Base-by-base conservation (phyloP, 2,329 filamentous ascomycete genomes). In the Neophaeococcomyces aloes region DNA sequence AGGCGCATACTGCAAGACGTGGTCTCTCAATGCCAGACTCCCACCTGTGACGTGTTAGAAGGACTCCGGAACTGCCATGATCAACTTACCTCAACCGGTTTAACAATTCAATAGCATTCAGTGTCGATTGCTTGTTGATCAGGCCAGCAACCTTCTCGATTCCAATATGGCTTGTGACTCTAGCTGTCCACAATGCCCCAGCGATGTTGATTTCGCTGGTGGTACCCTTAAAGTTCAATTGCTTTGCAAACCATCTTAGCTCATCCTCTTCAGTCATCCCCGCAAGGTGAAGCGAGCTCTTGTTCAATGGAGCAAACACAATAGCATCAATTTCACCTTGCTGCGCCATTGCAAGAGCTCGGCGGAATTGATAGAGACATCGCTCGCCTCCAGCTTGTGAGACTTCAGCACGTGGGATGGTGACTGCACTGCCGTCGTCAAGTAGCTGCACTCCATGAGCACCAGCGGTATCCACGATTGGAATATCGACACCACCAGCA, bases 241-340 rank as follows among this genome's bases (percentile, higher is more conserved):
- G 53, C 23, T 57, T 61, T 2, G 59, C 58, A 40, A 62, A 62
- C 59, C 59, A 62, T 10, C 59, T 51, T 33, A 62, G 49, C 47
- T 62, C 58, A 32, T 62, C 59, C 35, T 61, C 59, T 44, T 61
- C 59, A n/a, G 48, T 48, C 59, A 61, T 62, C 7, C 59, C 60
- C 1, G 58, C 59, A n/a, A 53, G 39, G 40, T 61, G 56, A 23
- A 61, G 47, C 0, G 59, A 61, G 18, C 49, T 58, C 51, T 62
- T 61, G 50, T 62, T 62, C 23, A 62, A 45, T 4, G 59, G 59
- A 1, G 54, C 51, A 40, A 61, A 61, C 3, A 61, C 54, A 34
- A 62, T 60, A n/a, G 53, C 58, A 35, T 61, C 59, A 8, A 56
- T 47, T 29, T 58, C 49, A 14, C 56, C 57, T 1, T 32, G 44